Percentiles rank a stretch among this genome's conserved stretches.
These are phyloP conservation scores for Micractinium sp. DNA, from an alignment of 139 green algal species.

Conservation along the genomic window DNA sequence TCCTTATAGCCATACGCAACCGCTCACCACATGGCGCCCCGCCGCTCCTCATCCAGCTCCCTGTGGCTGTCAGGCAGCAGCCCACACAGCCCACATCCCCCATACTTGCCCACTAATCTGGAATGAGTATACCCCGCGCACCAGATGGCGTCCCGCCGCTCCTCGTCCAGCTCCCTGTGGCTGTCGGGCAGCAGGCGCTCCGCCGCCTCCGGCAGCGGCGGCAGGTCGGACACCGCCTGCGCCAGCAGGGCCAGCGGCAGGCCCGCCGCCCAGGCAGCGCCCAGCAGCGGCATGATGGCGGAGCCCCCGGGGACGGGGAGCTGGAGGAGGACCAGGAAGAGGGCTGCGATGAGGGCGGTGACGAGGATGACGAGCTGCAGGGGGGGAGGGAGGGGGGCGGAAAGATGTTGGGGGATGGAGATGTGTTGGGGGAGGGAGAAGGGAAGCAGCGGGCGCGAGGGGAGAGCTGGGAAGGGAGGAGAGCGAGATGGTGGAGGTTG, in stretches of 20 bases:
- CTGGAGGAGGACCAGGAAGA: constrained; percentile 82
- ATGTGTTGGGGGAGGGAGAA: background rate
- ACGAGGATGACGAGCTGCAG: constrained; percentile 63
- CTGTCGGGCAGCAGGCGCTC: constrained; percentile 76
- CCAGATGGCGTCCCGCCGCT: constrained; percentile 58
- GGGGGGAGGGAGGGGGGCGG: background rate
- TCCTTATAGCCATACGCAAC: too few species aligned
- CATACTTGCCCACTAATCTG: background rate
- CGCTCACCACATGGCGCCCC: constrained; percentile 44
- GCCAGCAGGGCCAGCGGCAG: constrained; percentile 63
- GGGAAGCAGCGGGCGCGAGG: background rate
- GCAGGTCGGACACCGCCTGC: constrained; percentile 35
- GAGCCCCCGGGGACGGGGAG: constrained; percentile 51
- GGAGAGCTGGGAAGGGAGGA: too few species aligned
- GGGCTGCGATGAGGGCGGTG: constrained; percentile 60
- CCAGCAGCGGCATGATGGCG: constrained; percentile 67
- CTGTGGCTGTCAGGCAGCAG: constrained; percentile 33
- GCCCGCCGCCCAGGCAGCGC: constrained; percentile 56
- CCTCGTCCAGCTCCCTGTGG: constrained; percentile 50
- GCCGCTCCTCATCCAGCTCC: constrained; percentile 63
- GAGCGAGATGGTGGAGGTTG: too few species aligned
- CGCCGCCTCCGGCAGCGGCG: constrained; percentile 49
- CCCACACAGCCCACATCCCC: background rate
- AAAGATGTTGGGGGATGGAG: background rate
- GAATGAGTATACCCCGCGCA: background rate